Conservation (phyloP, 306 rosid genomes). For the Cicer pinnatifidum region DNA sequence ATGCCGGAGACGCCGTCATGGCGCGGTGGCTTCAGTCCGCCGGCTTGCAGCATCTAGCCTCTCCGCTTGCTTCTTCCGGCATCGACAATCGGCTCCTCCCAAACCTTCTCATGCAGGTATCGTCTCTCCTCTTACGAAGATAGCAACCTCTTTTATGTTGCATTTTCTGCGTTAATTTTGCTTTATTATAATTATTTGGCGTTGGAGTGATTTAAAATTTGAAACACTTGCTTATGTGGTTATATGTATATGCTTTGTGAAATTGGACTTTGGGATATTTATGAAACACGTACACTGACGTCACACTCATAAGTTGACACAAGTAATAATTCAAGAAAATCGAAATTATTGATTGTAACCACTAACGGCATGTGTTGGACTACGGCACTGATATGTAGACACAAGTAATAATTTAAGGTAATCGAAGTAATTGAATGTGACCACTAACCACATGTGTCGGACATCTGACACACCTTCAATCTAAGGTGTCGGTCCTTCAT, state of each 20-base stretch:
- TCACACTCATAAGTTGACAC: no score
- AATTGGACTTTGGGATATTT: conserved; percentile 23
- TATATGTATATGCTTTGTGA: conserved; percentile 20
- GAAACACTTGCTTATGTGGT: conserved; percentile 20
- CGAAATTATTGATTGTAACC: no score
- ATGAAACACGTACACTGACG: no score
- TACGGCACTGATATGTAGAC: no score
- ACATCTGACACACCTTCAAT: no score
- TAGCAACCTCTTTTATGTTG: neutral
- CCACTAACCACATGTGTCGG: no score
- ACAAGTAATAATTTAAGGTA: no score
- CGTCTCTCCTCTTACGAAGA: neutral
- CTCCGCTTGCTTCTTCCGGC: conserved; percentile 81
- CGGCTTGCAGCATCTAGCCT: conserved; percentile 99
- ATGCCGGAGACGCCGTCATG: conserved; percentile 99
- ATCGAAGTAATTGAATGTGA: no score
- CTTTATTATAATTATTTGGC: neutral
- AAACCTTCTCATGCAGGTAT: conserved; percentile 91
- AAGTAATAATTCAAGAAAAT: no score
- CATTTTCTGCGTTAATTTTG: neutral
- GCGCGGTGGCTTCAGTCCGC: conserved; percentile 99
- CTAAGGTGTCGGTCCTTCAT: no score
- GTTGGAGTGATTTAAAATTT: conserved; percentile 11
- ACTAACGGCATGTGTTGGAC: no score
- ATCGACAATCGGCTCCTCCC: conserved; percentile 91